A percentile compares a stretch with the other conserved stretches of the same genome.
These are phyloP conservation scores for Dactylella cylindrospora DNA, from an alignment of 2,329 filamentous ascomycete genomes.

Conservation along the genomic window DNA sequence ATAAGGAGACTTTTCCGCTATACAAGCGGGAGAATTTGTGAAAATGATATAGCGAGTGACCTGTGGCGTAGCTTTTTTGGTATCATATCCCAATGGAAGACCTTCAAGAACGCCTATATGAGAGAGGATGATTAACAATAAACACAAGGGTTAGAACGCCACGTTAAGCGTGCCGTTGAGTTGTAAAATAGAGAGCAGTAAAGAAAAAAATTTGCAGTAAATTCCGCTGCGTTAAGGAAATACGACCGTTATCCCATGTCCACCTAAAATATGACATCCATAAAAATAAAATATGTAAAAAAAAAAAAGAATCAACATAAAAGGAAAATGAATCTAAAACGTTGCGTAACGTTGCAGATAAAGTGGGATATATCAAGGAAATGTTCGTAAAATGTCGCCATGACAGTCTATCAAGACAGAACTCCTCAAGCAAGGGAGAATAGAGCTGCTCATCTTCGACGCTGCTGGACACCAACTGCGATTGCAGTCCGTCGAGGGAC, in stretches of 20 bases:
- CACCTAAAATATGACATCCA: conserved; percentile 36
- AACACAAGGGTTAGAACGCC: conserved; percentile 19
- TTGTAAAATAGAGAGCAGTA: conserved; percentile 1
- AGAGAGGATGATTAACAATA: conserved; percentile 33
- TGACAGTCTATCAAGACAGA: conserved; percentile 29
- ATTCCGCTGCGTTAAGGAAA: conserved; percentile 24
- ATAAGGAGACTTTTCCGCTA: conserved; percentile 42
- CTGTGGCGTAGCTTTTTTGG: conserved; percentile 45
- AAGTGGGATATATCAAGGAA: conserved; percentile 18
- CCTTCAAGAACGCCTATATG: conserved; percentile 44
- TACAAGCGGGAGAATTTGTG: conserved; percentile 39
- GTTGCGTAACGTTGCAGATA: conserved; percentile 39
- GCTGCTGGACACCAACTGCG: conserved; percentile 38
- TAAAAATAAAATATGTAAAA: conserved; percentile 8
- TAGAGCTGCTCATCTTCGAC: conserved; percentile 18
- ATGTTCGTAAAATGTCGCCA: conserved; percentile 43
- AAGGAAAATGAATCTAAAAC: conserved; percentile 43
- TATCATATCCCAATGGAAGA: conserved; percentile 45
- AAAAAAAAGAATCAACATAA: conserved; percentile 18
- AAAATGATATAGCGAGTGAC: conserved; percentile 42
- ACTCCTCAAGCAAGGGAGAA: conserved; percentile 6
- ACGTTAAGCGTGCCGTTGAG: conserved; percentile 39
- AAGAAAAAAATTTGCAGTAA: conserved; percentile 16
- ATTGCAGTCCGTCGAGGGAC: conserved; percentile 42
- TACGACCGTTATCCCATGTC: conserved; percentile 42